Evolutionary conservation across 169 alveolate genomes (phyloP), one percentile per base, ranked within the genome.

Genomic region (Cryptosporidium bovis): DNA sequence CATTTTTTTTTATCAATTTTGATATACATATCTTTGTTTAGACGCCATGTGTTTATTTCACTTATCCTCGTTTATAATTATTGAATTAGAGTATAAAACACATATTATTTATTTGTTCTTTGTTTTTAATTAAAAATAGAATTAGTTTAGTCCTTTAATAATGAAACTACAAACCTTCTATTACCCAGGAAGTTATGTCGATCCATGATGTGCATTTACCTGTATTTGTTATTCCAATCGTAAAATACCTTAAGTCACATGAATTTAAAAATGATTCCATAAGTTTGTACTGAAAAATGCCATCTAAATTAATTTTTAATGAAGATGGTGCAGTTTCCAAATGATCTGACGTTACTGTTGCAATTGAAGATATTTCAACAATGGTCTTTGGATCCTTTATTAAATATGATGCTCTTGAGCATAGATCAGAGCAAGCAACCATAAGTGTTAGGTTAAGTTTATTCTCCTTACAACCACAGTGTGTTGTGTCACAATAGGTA

Each of bases 161-260:
- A 67, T 44, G 44, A 31, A n/a, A 48, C 82, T 0, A 50, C 82
- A 50, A 69, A n/a, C 29, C 29, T 7, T 16, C 12, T 16, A 53
- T 51, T 29, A 8, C 33, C 83, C 83, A 69, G 7, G 83, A 69
- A 7, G 33, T 15, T 40, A 69, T 66, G 31, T 69, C 67, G 4
- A 69, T 18, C 83, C 83, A 69, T 12, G 62, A 64, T 51, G 55
- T 69, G 24, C 83, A 69, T 15, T 24, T 34, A 4, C 83, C 83
- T 31, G 20, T 29, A 36, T 69, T 69, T 20, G 51, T 51, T 33
- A 69, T 53, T 53, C 67, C 83, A 3, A 69, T 2, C 24, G 83
- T 69, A n/a, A 69, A 69, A 33, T 69, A 69, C 40, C 33, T 69
- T 10, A 69, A 69, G 56, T 55, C 51, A n/a, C 83, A 69, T 34